Evolutionary conservation across 1,284 basidiomycete species (phyloP), one percentile per base, ranked within the genome.

Genomic region (Rugosomyces carneus): DNA sequence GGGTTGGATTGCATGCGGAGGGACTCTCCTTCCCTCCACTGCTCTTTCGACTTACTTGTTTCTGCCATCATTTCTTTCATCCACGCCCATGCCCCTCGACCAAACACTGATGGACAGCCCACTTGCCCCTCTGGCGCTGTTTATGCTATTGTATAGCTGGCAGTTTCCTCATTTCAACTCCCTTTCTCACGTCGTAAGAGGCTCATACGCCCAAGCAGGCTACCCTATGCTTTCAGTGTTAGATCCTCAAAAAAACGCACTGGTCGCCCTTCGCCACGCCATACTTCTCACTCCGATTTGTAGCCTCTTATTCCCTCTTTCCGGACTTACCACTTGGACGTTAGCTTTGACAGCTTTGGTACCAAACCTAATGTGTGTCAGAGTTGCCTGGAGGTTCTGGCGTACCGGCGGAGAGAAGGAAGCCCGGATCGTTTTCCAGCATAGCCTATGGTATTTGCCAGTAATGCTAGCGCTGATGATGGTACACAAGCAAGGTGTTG

Each of bases 111-210:
- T 83, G 45, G 78, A 88, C 58, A 92, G 89, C 59, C 83, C 89
- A 1, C 77, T 94, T 34, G 80, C 84, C 0, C 81, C 89, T 0
- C 66, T 87, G 45, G 80, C 84, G 1, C 70, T 97, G 2, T 90
- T 88, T 66, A 71, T 81, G 61, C 66, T 97, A 42, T 78, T 98
- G 10, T 99, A 86, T 68, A 89, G 88, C 48, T 99, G 96, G 96
- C 96, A 99, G 62, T 99, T 99, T 65, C 95, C 96, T 15, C 96
- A 99, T 65, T 99, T 99, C 71, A 98, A 96, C 67, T 71, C 92
- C 1, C 75, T 99, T n/a, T 84, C 93, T 2, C 81, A 97, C 66
- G 74, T 93, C 40, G 79, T 96, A 10, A 80, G 93, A 20, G 81
- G 79, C 13, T 88, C 89, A 26, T 99, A 99, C 66, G 92, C 95